A percentile compares a stretch with the other conserved stretches of the same genome.
phyloP scores from a whole-genome alignment of 2,329 filamentous ascomycete species.

The Aspergillus sergii region DNA sequence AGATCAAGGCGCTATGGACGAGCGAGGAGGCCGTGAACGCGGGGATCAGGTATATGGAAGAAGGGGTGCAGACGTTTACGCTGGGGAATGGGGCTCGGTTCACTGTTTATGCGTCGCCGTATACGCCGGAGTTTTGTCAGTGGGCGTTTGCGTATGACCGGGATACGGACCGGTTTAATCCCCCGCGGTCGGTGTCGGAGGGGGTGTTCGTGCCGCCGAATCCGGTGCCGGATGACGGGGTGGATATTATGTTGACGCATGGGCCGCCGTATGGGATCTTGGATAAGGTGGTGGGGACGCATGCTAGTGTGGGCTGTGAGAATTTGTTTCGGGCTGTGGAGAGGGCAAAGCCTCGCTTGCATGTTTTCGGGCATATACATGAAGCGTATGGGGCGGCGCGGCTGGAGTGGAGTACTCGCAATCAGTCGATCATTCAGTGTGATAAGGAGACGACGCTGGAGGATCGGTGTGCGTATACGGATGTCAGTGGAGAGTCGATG shows the following conservation, averaged over 20 bases:
- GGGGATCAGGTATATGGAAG: constrained; percentile 59
- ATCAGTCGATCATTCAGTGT: constrained; percentile 20
- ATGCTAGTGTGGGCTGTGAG: constrained; percentile 55
- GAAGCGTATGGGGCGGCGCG: constrained; percentile 54
- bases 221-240: constrained; percentile 47
- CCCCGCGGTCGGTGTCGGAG: constrained; percentile 20
- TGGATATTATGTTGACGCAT: constrained; percentile 65
- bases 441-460: constrained; percentile 34
- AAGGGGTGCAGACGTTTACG: constrained; percentile 52
- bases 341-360: constrained; percentile 55
- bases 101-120: constrained; percentile 55
- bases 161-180: constrained; percentile 57
- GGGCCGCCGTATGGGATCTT: constrained; percentile 58
- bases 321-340: constrained; percentile 55
- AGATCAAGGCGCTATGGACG: constrained; percentile 51
- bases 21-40: constrained; percentile 45
- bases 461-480: constrained; percentile 35
- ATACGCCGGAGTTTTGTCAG: constrained; percentile 58
- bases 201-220: constrained; percentile 29
- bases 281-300: constrained; percentile 43
- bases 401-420: constrained; percentile 24
- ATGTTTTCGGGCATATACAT: constrained; percentile 67
- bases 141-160: constrained; percentile 60
- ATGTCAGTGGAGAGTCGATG: constrained; percentile 34
- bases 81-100: constrained; percentile 52